Evolutionary conservation across 208 protist genomes (phyloP).

Genomic region (Trypanosoma brucei): DNA sequence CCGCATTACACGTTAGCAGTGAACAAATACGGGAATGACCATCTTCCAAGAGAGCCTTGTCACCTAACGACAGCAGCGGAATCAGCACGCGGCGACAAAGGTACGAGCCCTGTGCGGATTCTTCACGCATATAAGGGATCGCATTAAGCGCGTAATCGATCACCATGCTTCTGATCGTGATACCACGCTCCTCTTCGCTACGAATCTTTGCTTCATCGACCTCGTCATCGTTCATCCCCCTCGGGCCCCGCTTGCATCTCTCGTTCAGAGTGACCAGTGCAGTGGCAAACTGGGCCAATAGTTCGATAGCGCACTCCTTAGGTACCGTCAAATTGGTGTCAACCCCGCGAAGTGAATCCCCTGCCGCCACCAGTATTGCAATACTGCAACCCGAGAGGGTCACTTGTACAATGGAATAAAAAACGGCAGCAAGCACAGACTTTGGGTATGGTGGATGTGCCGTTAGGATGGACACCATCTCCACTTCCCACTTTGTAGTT

Average conservation of each 20-base stretch:
- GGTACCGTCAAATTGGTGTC: constrained; percentile 17
- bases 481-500: constrained; percentile 9
- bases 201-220: neutral
- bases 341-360: constrained; percentile 21
- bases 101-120: constrained; percentile 29
- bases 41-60: neutral
- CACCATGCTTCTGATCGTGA: constrained; percentile 1
- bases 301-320: constrained; percentile 29
- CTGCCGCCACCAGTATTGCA: constrained; percentile 23
- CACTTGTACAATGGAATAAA: constrained; percentile 45
- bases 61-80: constrained; percentile 42
- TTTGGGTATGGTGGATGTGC: constrained; percentile 39
- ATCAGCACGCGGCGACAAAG: constrained; percentile 72
- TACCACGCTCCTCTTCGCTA: neutral
- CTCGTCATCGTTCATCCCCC: neutral
- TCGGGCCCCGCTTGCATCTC: neutral
- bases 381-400: constrained; percentile 22
- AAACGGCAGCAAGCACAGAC: constrained; percentile 28
- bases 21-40: constrained; percentile 21
- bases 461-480: constrained; percentile 32
- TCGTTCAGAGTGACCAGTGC: constrained; percentile 11
- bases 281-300: constrained; percentile 29
- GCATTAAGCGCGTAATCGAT: constrained; percentile 16
- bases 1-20: constrained; percentile 15
- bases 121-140: constrained; percentile 8